Evolutionary conservation across 768 basidiomycete genomes (phyloP).

Genomic region (Lactarius indigo): DNA sequence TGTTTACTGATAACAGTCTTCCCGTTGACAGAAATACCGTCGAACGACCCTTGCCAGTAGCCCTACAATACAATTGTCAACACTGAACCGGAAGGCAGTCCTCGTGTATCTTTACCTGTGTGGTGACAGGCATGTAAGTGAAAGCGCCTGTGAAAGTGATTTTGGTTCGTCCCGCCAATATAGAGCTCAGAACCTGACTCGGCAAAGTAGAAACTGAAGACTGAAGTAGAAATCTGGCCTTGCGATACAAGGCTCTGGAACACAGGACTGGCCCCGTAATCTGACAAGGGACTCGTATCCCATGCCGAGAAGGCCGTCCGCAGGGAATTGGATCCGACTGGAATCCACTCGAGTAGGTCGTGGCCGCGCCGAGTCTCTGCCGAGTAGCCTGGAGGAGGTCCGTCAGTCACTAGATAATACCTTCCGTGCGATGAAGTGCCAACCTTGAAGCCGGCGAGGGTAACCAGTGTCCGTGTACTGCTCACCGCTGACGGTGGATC

Average conservation of each 20-base stretch:
- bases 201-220: conserved; percentile 50
- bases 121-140: conserved; percentile 11
- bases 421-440: not conserved
- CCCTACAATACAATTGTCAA: conserved; percentile 28
- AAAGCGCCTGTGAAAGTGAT: conserved; percentile 15
- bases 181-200: conserved; percentile 38
- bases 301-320: conserved; percentile 45
- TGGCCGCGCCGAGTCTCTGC: conserved; percentile 46
- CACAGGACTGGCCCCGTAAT: conserved; percentile 27
- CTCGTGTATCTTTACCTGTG: conserved; percentile 15
- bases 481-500: conserved; percentile 37
- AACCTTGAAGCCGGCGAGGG: conserved; percentile 34
- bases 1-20: conserved; percentile 2
- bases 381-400: conserved; percentile 31
- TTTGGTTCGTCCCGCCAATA: conserved; percentile 22
- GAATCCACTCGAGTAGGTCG: conserved; percentile 36
- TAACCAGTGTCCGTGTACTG: conserved; percentile 44
- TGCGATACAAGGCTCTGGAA: conserved; percentile 43
- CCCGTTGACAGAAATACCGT: conserved; percentile 28
- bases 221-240: conserved; percentile 32
- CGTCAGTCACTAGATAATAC: not conserved
- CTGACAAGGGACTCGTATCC: conserved; percentile 32
- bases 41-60: conserved; percentile 27
- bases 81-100: conserved; percentile 19
- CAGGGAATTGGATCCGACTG: conserved; percentile 26